A percentile compares a stretch with the other conserved stretches of the same genome.
Conservation (phyloP, 352 stramenopile genomes). For the Globisporangium cederbergense region DNA sequence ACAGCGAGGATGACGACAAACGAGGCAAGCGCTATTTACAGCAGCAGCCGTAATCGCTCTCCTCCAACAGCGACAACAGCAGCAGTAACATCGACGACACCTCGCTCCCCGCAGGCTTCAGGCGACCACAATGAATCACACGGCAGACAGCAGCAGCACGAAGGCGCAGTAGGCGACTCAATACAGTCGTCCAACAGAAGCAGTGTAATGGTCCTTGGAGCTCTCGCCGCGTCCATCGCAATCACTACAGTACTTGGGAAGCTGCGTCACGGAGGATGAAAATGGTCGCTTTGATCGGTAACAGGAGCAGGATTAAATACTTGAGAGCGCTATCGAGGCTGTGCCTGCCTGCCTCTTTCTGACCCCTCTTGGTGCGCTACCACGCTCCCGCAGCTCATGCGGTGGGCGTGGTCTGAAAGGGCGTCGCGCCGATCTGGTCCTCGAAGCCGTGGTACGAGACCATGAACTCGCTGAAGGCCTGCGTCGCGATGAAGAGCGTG, state of each 20-base stretch:
- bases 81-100: not conserved
- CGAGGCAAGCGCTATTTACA: not conserved
- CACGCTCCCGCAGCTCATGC: not conserved
- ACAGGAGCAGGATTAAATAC: conserved; percentile 6
- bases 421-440: conserved; percentile 30
- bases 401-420: conserved; percentile 5
- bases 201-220: conserved; percentile 4
- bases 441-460: conserved; percentile 83
- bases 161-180: not conserved
- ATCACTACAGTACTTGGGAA: conserved; percentile 13
- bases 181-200: not conserved
- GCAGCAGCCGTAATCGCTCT: not conserved
- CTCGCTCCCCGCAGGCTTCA: not conserved
- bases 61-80: not conserved
- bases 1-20: not conserved
- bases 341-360: not conserved
- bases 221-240: conserved; percentile 10
- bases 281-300: not conserved
- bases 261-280: conserved; percentile 1
- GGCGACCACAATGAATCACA: not conserved
- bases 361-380: not conserved
- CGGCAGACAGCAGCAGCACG: not conserved
- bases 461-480: conserved; percentile 84
- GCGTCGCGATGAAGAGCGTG: conserved; percentile 81
- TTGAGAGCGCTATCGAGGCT: not conserved